Conservation (phyloP, 371 early-diverging fungal species). For the Lichtheimia ramosa region DNA sequence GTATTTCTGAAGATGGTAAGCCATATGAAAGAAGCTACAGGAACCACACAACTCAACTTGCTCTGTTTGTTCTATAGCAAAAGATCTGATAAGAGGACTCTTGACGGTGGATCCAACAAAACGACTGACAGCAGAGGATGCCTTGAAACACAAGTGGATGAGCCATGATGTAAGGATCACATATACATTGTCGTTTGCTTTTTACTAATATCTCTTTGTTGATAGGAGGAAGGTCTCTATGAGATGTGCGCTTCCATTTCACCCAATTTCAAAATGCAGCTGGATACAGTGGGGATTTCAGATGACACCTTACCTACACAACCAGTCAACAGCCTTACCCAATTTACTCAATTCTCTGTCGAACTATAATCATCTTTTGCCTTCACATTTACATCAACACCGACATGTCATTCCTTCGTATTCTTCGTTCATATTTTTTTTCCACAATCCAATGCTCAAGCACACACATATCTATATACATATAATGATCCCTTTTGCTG, state of each 20-base stretch:
- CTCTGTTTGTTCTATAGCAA: conserved; percentile 37
- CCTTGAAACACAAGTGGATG: conserved; percentile 14
- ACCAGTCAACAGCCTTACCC: background rate
- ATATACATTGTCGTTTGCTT: background rate
- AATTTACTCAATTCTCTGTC: background rate
- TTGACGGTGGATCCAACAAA: conserved; percentile 52
- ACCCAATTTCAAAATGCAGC: background rate
- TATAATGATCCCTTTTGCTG: background rate
- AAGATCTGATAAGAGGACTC: conserved; percentile 57
- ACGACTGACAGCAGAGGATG: conserved; percentile 46
- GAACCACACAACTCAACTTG: background rate
- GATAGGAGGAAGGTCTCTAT: background rate
- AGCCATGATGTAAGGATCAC: background rate
- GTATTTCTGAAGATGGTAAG: conserved; percentile 69
- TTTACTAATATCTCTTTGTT: background rate
- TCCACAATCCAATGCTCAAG: background rate
- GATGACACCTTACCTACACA: background rate
- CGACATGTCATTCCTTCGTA: too few species aligned
- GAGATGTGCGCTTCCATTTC: background rate
- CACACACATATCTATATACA: background rate
- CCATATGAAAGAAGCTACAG: background rate
- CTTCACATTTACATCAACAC: too few species aligned
- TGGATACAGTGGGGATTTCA: background rate
- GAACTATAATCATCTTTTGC: background rate
- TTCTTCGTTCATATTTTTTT: too few species aligned